Percentiles rank a stretch among this genome's conserved stretches.
Evolutionary conservation across 2,329 filamentous ascomycete genomes (phyloP).

Genomic region (Claviceps humidiphila): DNA sequence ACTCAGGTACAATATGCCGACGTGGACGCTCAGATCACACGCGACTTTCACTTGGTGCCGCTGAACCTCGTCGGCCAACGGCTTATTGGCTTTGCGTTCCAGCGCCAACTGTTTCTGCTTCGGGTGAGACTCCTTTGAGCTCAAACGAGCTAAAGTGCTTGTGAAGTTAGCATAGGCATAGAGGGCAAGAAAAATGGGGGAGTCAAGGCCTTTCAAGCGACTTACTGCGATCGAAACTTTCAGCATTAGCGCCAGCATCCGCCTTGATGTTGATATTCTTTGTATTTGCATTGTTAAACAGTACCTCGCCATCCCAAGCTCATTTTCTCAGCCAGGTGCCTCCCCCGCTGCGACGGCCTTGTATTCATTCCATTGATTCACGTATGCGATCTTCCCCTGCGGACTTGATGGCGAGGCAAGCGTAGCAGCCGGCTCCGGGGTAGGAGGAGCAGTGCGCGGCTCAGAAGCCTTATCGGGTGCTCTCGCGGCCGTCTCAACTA

Average conservation of each 20-base stretch:
- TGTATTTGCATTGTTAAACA: no score
- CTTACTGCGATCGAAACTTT: conserved; percentile 30
- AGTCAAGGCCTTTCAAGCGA: conserved; percentile 3
- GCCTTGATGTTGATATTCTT: no score
- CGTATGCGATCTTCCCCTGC: conserved; percentile 16
- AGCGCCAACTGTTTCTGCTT: conserved; percentile 82
- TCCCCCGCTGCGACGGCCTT: conserved; percentile 1
- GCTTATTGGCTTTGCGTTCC: conserved; percentile 86
- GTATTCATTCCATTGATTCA: conserved; percentile 26
- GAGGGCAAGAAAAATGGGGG: not conserved
- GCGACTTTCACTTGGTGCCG: no score
- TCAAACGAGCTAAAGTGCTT: conserved; percentile 17
- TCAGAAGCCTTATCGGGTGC: no score
- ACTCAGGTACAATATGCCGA: no score
- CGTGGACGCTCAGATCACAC: no score
- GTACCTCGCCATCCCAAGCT: not conserved
- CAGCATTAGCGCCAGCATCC: no score
- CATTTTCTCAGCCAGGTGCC: not conserved
- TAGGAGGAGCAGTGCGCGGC: not conserved
- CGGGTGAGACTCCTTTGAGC: conserved; percentile 73
- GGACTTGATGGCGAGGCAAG: conserved; percentile 19
- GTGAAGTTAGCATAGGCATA: not conserved
- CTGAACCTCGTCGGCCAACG: conserved; percentile 55
- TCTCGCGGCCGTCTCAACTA: no score
- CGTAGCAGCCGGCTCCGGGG: conserved; percentile 21